Conservation (phyloP, 192 early-diverging fungal genomes). For the Backusella parvicylindrica region DNA sequence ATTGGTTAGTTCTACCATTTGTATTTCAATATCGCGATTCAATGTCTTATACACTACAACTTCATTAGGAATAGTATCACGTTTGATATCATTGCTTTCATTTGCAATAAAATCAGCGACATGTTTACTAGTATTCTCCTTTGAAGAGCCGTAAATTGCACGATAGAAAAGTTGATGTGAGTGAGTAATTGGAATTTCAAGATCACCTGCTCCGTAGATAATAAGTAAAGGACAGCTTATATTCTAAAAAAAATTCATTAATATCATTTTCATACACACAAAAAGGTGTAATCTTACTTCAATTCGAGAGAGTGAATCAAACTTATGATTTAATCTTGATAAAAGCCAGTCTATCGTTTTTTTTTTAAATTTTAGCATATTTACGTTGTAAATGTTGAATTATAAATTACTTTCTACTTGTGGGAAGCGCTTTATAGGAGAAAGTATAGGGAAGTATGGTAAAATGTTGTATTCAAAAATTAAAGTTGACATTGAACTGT, state of each 20-base stretch:
- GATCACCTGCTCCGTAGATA: slow-evolving; percentile 22
- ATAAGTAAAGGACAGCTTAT: slow-evolving; percentile 29
- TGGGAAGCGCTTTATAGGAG: slow-evolving; percentile 20
- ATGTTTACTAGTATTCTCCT: background rate
- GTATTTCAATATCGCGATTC: background rate
- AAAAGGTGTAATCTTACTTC: slow-evolving; percentile 12
- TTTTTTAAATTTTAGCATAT: background rate
- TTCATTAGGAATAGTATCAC: slow-evolving; percentile 17
- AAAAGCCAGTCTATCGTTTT: slow-evolving; percentile 23
- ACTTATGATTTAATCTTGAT: slow-evolving; percentile 20
- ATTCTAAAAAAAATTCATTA: slow-evolving; percentile 7
- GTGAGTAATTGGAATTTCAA: slow-evolving; percentile 31
- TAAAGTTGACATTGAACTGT: slow-evolving; percentile 30
- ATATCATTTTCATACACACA: background rate
- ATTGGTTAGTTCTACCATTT: slow-evolving; percentile 14
- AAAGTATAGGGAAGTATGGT: slow-evolving; percentile 22
- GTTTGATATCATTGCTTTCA: background rate
- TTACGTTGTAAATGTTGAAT: background rate
- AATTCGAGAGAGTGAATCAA: slow-evolving; percentile 34
- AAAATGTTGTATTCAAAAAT: slow-evolving; percentile 36
- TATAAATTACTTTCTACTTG: slow-evolving; percentile 21
- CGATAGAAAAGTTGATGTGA: slow-evolving; percentile 32
- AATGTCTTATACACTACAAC: slow-evolving; percentile 14
- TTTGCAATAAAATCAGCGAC: background rate
- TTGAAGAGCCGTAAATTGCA: slow-evolving; percentile 5